Percentiles rank a stretch among this genome's conserved stretches.
phyloP scores from a whole-genome alignment of 352 stramenopile species.

The Phytophthora agathidicida region DNA sequence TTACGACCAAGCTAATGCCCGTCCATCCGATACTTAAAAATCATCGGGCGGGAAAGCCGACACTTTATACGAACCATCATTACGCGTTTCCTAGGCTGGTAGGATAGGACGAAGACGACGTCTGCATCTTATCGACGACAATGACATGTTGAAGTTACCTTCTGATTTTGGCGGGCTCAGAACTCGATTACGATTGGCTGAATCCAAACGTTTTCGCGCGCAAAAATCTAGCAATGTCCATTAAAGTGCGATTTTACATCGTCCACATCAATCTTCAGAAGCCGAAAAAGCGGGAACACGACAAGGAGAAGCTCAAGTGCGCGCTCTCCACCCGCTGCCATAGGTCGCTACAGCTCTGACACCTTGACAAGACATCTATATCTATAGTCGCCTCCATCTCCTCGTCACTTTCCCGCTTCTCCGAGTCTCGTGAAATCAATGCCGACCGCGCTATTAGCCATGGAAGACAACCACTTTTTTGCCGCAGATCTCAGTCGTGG shows the following conservation, averaged over 20 bases:
- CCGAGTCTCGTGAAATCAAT: slow-evolving; percentile 17
- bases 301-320: not conserved
- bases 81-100: no score
- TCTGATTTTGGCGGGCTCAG: slow-evolving; percentile 40
- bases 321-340: slow-evolving; percentile 1
- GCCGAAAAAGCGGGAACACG: slow-evolving; percentile 19
- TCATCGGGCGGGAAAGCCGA: no score
- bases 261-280: slow-evolving; percentile 1
- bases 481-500: slow-evolving; percentile 20
- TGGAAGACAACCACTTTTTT: slow-evolving; percentile 38
- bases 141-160: slow-evolving; percentile 7
- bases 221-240: no score
- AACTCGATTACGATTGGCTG: slow-evolving; percentile 16
- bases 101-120: not conserved
- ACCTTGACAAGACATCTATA: not conserved
- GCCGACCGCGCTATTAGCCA: slow-evolving; percentile 29
- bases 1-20: no score
- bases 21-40: no score
- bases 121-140: slow-evolving; percentile 9
- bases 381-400: slow-evolving; percentile 2
- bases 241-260: slow-evolving; percentile 32
- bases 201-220: slow-evolving; percentile 40
- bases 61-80: no score
- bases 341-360: not conserved
- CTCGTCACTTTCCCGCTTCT: not conserved